Conservation (phyloP, 345 rosid genomes). For the Mercurialis annua region DNA sequence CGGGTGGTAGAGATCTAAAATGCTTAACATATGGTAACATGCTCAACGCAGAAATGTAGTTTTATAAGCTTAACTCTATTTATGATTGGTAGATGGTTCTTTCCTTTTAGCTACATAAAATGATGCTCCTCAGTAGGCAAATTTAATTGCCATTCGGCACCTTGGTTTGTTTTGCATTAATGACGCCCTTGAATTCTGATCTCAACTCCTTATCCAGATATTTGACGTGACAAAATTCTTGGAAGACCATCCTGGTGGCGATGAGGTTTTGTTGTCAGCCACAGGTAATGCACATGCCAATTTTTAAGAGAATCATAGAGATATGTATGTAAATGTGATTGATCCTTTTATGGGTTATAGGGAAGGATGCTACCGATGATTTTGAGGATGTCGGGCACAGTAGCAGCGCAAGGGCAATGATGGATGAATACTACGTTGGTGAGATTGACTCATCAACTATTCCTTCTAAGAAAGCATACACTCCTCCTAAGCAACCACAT, state of each 20-base stretch:
- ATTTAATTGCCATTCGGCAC: background rate
- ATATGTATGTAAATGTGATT: background rate
- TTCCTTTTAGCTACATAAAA: background rate
- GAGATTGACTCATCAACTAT: slow-evolving; percentile 62
- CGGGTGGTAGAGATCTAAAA: background rate
- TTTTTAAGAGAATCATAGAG: background rate
- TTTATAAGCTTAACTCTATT: background rate
- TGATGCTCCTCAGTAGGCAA: background rate
- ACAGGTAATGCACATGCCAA: slow-evolving; percentile 17
- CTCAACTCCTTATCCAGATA: slow-evolving; percentile 13
- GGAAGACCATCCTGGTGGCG: slow-evolving; percentile 36
- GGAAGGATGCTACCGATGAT: slow-evolving; percentile 92
- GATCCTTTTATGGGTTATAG: slow-evolving; percentile 31
- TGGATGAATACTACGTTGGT: slow-evolving; percentile 77
- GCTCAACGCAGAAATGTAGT: background rate
- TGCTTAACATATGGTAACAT: background rate
- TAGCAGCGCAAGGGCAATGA: slow-evolving; percentile 70
- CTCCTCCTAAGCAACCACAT: slow-evolving; percentile 67
- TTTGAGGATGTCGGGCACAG: slow-evolving; percentile 97
- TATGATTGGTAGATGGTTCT: background rate
- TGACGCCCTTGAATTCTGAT: background rate
- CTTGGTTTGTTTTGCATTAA: background rate
- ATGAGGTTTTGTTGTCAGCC: slow-evolving; percentile 28
- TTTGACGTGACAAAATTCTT: slow-evolving; percentile 27
- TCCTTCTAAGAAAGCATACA: slow-evolving; percentile 48